phyloP scores from a whole-genome alignment of 2,329 filamentous ascomycete species.

The Lasiodiplodia gonubiensis region DNA sequence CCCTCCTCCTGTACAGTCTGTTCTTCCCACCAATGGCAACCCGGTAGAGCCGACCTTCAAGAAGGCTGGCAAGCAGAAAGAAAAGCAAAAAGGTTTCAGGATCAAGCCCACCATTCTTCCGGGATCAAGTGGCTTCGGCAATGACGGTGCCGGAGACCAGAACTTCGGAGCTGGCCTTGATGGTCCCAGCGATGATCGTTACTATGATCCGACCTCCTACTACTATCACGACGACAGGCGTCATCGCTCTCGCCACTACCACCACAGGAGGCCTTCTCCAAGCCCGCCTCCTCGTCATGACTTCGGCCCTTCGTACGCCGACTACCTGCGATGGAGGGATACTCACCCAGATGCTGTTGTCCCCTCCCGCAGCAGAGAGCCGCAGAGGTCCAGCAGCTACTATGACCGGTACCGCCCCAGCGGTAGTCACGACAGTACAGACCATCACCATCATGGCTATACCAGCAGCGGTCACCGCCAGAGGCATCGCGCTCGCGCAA shows the following conservation, averaged over 20 bases:
- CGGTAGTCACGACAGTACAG: background rate
- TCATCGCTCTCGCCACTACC: background rate
- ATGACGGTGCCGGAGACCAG: constrained; percentile 11
- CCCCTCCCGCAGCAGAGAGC: background rate
- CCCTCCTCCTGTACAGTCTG: constrained; percentile 29
- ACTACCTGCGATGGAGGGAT: constrained; percentile 2
- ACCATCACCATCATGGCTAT: background rate
- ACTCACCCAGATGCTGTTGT: background rate
- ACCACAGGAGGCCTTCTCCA: background rate
- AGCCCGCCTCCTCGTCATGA: background rate
- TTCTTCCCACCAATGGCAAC: constrained; percentile 6
- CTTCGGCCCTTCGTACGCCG: constrained; percentile 6
- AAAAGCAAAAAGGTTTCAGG: background rate
- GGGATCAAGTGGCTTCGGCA: background rate
- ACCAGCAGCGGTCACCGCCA: background rate
- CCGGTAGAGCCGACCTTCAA: background rate
- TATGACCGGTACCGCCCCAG: constrained; percentile 8
- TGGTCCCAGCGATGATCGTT: background rate
- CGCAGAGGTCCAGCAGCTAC: constrained; percentile 16
- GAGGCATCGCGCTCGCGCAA: background rate
- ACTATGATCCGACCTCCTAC: background rate
- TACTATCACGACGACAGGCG: background rate
- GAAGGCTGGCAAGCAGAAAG: background rate
- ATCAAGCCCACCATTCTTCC: background rate
- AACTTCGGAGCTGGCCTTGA: constrained; percentile 7